Percentiles rank a stretch among this genome's conserved stretches.
phyloP scores from a whole-genome alignment of 345 rosid genomes.

The Eucalyptus brandiana region DNA sequence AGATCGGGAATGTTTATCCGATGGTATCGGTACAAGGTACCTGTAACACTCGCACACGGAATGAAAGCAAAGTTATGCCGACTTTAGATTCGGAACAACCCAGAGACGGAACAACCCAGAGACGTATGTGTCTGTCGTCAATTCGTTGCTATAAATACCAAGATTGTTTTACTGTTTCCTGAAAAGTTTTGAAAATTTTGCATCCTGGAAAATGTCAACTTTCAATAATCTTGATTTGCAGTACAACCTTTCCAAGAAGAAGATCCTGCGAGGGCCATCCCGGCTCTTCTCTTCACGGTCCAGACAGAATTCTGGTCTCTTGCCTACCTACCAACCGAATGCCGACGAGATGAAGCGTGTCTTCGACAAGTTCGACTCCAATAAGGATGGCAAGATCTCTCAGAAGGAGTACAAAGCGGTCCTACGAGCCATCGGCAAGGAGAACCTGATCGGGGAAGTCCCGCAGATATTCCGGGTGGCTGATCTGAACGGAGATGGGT shows the following conservation, averaged over 20 bases:
- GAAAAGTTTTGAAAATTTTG: background rate
- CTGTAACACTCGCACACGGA: background rate
- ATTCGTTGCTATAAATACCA: background rate
- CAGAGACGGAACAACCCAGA: background rate
- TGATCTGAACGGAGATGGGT: conserved; percentile 81
- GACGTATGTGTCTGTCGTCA: background rate
- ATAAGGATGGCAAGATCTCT: conserved; percentile 81
- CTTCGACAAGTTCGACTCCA: conserved; percentile 60
- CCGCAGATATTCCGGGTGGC: conserved; percentile 49
- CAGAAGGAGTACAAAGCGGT: conserved; percentile 66
- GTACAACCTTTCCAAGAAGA: conserved; percentile 59
- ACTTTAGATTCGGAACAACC: background rate
- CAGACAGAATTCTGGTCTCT: conserved; percentile 36
- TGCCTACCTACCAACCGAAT: conserved; percentile 34
- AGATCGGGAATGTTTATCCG: background rate
- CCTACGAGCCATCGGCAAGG: conserved; percentile 55
- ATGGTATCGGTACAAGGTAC: background rate
- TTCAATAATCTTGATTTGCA: conserved; percentile 57
- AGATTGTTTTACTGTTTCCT: background rate
- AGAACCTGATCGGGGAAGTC: conserved; percentile 23
- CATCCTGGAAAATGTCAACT: conserved; percentile 21
- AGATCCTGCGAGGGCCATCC: conserved; percentile 44
- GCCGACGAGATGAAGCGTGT: conserved; percentile 50
- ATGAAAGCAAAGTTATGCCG: background rate
- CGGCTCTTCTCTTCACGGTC: conserved; percentile 41